Conservation (phyloP, 345 rosid genomes). For the Populus tremula region DNA sequence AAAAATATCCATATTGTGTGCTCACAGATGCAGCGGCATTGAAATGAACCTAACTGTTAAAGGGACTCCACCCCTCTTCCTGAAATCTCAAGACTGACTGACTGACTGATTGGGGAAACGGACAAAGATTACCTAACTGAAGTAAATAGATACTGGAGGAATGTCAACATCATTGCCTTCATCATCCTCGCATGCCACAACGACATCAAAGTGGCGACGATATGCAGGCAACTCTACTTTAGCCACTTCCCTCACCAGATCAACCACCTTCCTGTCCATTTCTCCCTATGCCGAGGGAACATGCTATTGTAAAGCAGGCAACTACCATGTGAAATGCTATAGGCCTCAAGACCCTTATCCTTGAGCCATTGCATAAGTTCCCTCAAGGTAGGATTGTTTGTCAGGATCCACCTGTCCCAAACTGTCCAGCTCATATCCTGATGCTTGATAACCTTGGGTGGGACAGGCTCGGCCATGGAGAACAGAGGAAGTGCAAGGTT, state of each 20-base stretch:
- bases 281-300: slow-evolving; percentile 79
- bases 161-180: slow-evolving; percentile 81
- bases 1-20: background rate
- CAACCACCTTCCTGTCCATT: slow-evolving; percentile 72
- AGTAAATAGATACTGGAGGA: slow-evolving; percentile 83
- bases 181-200: slow-evolving; percentile 90
- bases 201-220: slow-evolving; percentile 75
- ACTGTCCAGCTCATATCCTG: slow-evolving; percentile 91
- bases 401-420: slow-evolving; percentile 91
- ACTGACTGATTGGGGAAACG: background rate
- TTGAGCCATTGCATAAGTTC: slow-evolving; percentile 80
- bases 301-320: slow-evolving; percentile 78
- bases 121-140: slow-evolving; percentile 25
- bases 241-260: slow-evolving; percentile 85
- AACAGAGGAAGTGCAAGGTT: slow-evolving; percentile 88
- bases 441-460: slow-evolving; percentile 82
- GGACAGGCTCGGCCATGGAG: slow-evolving; percentile 97
- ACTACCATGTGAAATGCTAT: slow-evolving; percentile 93
- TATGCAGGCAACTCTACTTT: slow-evolving; percentile 68
- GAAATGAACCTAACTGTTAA: background rate
- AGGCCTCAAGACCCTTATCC: slow-evolving; percentile 73
- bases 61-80: background rate
- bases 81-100: background rate
- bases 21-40: slow-evolving; percentile 5
- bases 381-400: slow-evolving; percentile 63